These are phyloP conservation scores for Polytrichum commune DNA, from an alignment of 225 moss, liverwort and hornwort genomes.

Conservation along the genomic window DNA sequence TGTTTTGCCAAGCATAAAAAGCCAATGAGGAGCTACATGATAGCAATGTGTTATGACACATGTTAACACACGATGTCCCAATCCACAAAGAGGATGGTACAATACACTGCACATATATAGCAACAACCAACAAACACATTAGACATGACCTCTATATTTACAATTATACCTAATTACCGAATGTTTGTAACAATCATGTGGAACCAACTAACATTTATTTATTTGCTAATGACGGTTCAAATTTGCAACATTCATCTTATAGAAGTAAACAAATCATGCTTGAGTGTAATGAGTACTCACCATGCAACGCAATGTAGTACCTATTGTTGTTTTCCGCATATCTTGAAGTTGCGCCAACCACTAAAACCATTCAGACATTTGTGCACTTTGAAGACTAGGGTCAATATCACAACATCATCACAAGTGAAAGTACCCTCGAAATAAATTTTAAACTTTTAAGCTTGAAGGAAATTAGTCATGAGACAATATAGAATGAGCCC, in stretches of 20 bases:
- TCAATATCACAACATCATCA: neutral
- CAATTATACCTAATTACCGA: neutral
- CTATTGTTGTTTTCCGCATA: conserved; percentile 73
- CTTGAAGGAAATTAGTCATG: neutral
- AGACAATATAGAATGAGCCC: too few species aligned
- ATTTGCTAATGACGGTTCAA: too few species aligned
- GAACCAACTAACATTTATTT: neutral
- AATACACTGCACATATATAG: too few species aligned
- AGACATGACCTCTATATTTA: too few species aligned
- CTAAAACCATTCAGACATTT: conserved; percentile 7
- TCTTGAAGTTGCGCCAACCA: conserved; percentile 72
- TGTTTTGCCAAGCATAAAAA: too few species aligned
- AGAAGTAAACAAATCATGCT: neutral
- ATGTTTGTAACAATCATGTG: neutral
- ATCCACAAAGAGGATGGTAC: too few species aligned
- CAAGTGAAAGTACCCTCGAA: neutral
- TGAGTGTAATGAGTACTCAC: conserved; percentile 22
- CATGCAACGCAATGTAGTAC: conserved; percentile 82
- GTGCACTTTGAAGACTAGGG: neutral
- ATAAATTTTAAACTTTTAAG: neutral
- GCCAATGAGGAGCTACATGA: too few species aligned
- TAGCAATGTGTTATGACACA: too few species aligned
- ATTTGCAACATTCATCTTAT: too few species aligned
- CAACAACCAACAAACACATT: too few species aligned
- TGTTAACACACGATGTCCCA: too few species aligned